phyloP scores from a whole-genome alignment of 2,329 filamentous ascomycete genomes.

The Colletotrichum tanaceti region DNA sequence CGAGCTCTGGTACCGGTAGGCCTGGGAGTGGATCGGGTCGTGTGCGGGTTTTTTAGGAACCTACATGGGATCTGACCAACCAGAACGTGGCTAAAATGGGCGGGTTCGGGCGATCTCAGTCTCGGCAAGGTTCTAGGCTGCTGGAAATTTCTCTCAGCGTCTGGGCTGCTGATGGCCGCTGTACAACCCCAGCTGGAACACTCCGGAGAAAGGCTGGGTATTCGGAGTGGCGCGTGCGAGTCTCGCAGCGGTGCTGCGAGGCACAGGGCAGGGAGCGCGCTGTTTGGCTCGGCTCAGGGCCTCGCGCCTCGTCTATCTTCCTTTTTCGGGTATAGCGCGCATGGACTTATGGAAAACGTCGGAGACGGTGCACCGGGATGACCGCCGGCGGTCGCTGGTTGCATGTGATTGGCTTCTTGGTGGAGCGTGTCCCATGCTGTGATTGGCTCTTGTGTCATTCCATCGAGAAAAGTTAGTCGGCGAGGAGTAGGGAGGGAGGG shows the following conservation, averaged over 20 bases:
- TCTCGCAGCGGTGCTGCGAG: conserved; percentile 7
- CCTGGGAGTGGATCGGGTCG: conserved; percentile 36
- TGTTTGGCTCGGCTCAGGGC: conserved; percentile 26
- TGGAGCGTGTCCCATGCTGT: conserved; percentile 10
- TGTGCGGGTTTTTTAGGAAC: conserved; percentile 44
- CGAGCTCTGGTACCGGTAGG: conserved; percentile 33
- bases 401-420: conserved; percentile 40
- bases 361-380: conserved; percentile 22
- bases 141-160: conserved; percentile 36
- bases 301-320: conserved; percentile 29
- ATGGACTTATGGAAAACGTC: conserved; percentile 25
- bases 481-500: not conserved
- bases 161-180: conserved; percentile 14
- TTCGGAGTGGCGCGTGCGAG: conserved; percentile 38
- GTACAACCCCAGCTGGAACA: conserved; percentile 11
- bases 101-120: conserved; percentile 5
- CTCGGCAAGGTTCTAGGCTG: conserved; percentile 23
- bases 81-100: conserved; percentile 28
- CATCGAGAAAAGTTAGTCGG: conserved; percentile 8
- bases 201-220: conserved; percentile 36
- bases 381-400: conserved; percentile 12
- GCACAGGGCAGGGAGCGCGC: conserved; percentile 17
- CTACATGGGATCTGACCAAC: conserved; percentile 19
- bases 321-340: conserved; percentile 29
- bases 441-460: not conserved